Percentiles rank a stretch among this genome's conserved stretches.
Evolutionary conservation across 2,329 filamentous ascomycete species (phyloP).

Genomic region (Coniochaeta ligniaria): DNA sequence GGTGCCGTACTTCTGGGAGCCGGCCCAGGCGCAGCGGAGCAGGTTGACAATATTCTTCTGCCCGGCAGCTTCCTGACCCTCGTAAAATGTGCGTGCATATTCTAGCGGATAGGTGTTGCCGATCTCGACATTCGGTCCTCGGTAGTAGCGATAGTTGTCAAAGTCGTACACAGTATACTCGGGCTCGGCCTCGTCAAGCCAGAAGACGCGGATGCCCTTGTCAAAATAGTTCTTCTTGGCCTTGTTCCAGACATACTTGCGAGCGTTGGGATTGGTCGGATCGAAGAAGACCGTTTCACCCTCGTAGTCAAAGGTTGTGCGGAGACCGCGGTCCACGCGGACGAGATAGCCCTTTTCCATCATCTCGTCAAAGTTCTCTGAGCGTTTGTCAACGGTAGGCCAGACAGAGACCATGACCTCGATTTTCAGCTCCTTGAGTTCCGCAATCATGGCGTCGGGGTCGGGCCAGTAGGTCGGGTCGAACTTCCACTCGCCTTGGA

Average conservation of each 20-base stretch:
- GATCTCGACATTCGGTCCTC: constrained; percentile 39
- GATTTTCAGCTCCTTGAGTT: constrained; percentile 49
- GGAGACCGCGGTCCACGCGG: constrained; percentile 50
- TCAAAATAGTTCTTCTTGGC: constrained; percentile 53
- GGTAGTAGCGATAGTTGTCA: constrained; percentile 56
- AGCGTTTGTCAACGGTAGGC: constrained; percentile 59
- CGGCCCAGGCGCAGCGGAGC: constrained; percentile 40
- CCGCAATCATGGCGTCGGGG: constrained; percentile 54
- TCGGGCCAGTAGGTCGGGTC: constrained; percentile 59
- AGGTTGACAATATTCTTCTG: constrained; percentile 42
- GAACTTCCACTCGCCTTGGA: constrained; percentile 62
- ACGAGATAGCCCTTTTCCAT: constrained; percentile 53
- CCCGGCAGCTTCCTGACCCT: constrained; percentile 40
- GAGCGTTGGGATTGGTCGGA: constrained; percentile 52
- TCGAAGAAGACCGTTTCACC: constrained; percentile 56
- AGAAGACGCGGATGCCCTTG: constrained; percentile 57
- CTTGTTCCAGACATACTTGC: constrained; percentile 52
- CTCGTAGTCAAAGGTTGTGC: constrained; percentile 50
- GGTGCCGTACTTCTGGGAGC: constrained; percentile 55
- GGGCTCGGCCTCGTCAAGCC: constrained; percentile 64
- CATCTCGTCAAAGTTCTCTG: constrained; percentile 57
- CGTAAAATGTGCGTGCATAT: constrained; percentile 53
- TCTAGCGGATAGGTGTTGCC: constrained; percentile 55
- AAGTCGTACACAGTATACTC: constrained; percentile 61
- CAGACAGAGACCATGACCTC: constrained; percentile 65